Base-by-base conservation (phyloP, 495 filamentous ascomycete species). In the Staphylotrichum tortipilum region DNA sequence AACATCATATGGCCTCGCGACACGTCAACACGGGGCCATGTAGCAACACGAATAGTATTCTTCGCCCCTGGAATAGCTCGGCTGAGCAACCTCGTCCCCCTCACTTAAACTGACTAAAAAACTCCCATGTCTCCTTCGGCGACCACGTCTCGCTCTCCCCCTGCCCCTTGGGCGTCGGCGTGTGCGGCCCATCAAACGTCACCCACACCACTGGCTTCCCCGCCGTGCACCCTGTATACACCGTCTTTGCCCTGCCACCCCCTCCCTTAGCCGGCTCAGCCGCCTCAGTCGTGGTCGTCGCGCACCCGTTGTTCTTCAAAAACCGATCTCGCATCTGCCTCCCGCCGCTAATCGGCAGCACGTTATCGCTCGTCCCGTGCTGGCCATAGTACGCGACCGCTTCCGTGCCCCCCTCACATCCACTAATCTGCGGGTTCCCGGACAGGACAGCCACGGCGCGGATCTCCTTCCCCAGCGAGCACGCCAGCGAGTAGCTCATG, bases 401-500 rank as follows among this genome's bases (percentile, higher is more conserved):
- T 26, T 66, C 58, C 4, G 54, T 59, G 14, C 70, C 71, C 1
- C 57, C 63, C 9, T 49, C 46, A 51, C 71, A 74, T 7, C 71
- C 71, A 46, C 67, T 71, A 38, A 73, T 61, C 44, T 55, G 47
- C 6, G 55, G 50, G 35, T 57, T 53, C 6, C 55, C 72, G 7
- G 67, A 71, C 38, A 74, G 53, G 1, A 57, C 67, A 24, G 68
- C 68, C 9, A 75, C 70, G 19, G 68, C 72, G 28, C 65, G 64
- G 52, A 73, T 65, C 24, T 63, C 60, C 19, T 65, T 59, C 1
- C 60, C 59, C 0, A 64, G 64, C 2, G 66, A 54, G 49, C 71
- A 75, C 15, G 72, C 71, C 24, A 75, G 57, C 2, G 65, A 49
- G 49, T 70, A 74, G n/a, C 63, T 68, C 72, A 75, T 74, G 33